These are phyloP conservation scores for Pisolithus albus DNA, from an alignment of 768 basidiomycete species.

Conservation along the genomic window DNA sequence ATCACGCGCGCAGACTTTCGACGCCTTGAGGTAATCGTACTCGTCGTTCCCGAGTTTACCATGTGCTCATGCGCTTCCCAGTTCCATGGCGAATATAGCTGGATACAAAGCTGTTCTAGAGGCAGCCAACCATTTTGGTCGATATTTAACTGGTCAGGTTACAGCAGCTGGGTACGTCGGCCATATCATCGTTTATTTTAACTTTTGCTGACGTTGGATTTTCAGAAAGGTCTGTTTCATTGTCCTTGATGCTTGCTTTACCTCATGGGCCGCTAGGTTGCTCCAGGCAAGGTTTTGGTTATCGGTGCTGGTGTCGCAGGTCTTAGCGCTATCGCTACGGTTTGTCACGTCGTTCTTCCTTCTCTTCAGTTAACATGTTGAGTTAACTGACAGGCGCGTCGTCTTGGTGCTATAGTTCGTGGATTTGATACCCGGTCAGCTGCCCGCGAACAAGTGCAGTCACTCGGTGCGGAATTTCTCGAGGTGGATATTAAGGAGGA, in stretches of 20 bases:
- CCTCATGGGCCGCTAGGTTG: constrained; percentile 46
- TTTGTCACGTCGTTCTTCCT: constrained; percentile 17
- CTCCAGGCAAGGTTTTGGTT: constrained; percentile 79
- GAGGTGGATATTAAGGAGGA: constrained; percentile 77
- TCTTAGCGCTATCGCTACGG: constrained; percentile 81
- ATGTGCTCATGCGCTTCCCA: constrained; percentile 19
- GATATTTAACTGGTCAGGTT: constrained; percentile 86
- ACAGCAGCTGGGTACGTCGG: constrained; percentile 79
- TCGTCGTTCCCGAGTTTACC: constrained; percentile 1
- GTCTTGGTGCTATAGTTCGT: constrained; percentile 82
- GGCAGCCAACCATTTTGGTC: constrained; percentile 83
- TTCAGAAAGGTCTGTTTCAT: constrained; percentile 36
- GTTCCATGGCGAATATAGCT: constrained; percentile 93
- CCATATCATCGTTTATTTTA: background rate
- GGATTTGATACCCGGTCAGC: constrained; percentile 84
- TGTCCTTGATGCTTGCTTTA: constrained; percentile 1
- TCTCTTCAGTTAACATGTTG: background rate
- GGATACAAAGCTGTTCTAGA: constrained; percentile 90
- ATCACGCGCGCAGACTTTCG: constrained; percentile 84
- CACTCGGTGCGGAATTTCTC: constrained; percentile 85
- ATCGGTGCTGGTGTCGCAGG: constrained; percentile 90
- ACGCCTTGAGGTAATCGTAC: constrained; percentile 64
- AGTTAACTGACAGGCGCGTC: constrained; percentile 47
- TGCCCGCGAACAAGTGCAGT: constrained; percentile 84
- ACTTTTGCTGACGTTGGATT: constrained; percentile 3